Evolutionary conservation across 768 basidiomycete species (phyloP), one percentile per base, ranked within the genome.

Genomic region (Mrakia frigida): DNA sequence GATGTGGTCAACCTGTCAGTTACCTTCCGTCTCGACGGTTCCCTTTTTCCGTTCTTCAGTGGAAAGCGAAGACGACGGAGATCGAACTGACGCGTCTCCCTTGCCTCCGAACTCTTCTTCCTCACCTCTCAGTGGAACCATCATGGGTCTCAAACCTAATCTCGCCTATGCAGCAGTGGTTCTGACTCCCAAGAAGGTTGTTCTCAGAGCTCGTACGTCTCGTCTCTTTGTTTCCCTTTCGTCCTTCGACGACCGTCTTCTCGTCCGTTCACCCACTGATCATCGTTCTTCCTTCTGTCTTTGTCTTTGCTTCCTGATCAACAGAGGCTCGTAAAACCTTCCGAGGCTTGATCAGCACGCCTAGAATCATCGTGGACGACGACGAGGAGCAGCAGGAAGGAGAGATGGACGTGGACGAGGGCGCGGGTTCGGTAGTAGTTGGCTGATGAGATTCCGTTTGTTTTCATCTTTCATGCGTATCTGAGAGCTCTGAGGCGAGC

Each of bases 181-280:
- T 9, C 18, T 46, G 37, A 70, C 72, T 2, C 67, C 77, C 3
- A 78, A 65, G 73, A 74, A 69, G 37, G 77, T 78, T 9, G 73
- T 78, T 14, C 73, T 78, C 33, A 33, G 73, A 68, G 77, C 77
- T n/a, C 77, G 76, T 77, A 35, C 23, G 76, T 75, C 16, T 37
- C 25, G n/a, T 2, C 33, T 21, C 70, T 72, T 28, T 50, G 11
- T 23, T 39, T 31, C 23, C 5, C 39, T 37, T 67, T 67, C 37
- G 21, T 39, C 14, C 65, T 67, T 31, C 10, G n/a, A n/a, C n/a
- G n/a, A 16, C 6, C 46, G 50, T 50, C 9, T 71, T 50, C 69
- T 6, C 43, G 69, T 43, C 21, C 46, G 16, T 50, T 21, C 46
- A 0, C 2, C 21, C 46, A 18, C 46, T 50, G 46, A 50, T 50